Evolutionary conservation across 1,284 basidiomycete genomes (phyloP).

Genomic region (Rhodofomes roseus): DNA sequence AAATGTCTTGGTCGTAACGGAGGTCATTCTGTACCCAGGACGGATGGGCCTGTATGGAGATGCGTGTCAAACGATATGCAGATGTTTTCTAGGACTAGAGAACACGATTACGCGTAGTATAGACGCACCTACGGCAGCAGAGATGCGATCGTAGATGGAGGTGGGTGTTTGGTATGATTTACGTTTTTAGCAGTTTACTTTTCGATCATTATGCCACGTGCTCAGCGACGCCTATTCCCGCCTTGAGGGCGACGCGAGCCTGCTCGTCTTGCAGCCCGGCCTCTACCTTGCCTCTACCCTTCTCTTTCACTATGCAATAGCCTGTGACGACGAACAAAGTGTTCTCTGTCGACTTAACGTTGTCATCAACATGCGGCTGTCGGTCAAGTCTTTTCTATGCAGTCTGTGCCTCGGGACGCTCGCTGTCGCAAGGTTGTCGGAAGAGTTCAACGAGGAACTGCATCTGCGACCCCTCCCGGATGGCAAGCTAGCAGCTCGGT

Average conservation of each 20-base stretch:
- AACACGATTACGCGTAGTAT: too few species aligned
- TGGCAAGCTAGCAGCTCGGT: constrained; percentile 82
- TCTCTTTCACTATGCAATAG: too few species aligned
- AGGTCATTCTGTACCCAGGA: constrained; percentile 23
- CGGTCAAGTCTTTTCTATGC: neutral
- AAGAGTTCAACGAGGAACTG: constrained; percentile 69
- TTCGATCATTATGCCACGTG: neutral
- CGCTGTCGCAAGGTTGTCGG: constrained; percentile 19
- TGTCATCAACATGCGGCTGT: neutral
- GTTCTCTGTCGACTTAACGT: neutral
- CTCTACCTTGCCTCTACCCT: too few species aligned
- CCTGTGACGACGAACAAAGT: too few species aligned
- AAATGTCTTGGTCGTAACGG: constrained; percentile 44
- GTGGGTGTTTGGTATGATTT: neutral
- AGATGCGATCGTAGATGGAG: neutral
- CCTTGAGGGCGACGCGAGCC: too few species aligned
- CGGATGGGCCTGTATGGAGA: neutral
- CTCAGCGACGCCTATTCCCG: neutral
- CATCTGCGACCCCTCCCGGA: constrained; percentile 74
- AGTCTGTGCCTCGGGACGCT: neutral
- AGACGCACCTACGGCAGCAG: neutral
- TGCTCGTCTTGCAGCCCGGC: too few species aligned
- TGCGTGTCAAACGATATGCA: neutral
- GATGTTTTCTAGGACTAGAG: too few species aligned
- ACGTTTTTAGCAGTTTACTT: neutral